Base-by-base conservation (phyloP, 2,329 filamentous ascomycete genomes). In the Verticillium albo-atrum region DNA sequence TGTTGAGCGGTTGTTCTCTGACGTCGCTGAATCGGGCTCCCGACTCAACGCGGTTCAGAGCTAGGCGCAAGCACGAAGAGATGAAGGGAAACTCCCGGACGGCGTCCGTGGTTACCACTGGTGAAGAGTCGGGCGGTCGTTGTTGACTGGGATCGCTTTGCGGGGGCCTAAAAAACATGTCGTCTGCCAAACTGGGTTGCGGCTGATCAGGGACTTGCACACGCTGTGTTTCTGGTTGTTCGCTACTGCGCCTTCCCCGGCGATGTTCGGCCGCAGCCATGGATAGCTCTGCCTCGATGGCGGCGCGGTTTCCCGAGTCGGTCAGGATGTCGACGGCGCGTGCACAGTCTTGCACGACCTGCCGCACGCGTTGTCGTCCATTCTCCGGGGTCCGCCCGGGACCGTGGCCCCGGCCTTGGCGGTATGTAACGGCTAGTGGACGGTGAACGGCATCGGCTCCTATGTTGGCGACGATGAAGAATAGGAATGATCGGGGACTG, bases 51-150 rank as follows among this genome's bases (percentile, higher is more conserved):
- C 47, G 54, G n/a, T 42, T 56, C 1, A 60, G 26, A n/a, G 54
- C 58, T 10, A 60, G 30, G 12, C 54, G 42, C 25, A 60, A 10
- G n/a, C 58, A 60, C 17, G 50, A 30, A 14, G 58, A 60, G 23
- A 60, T 52, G 58, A 60, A 60, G 34, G 54, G 58, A 25, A 42
- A 57, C 32, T 60, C 58, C 17, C 58, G 54, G 27, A 50, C 27
- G 53, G 3, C 51, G n/a, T n/a, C n/a, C n/a, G n/a, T n/a, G n/a
- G n/a, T n/a, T n/a, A n/a, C n/a, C n/a, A n/a, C n/a, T n/a, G n/a
- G n/a, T n/a, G n/a, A n/a, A n/a, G n/a, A n/a, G n/a, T n/a, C n/a
- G n/a, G n/a, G n/a, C n/a, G n/a, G n/a, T n/a, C n/a, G n/a, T n/a
- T n/a, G n/a, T n/a, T n/a, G n/a, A 23, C 26, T 17, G 10, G 23